Percentiles rank a stretch among this genome's conserved stretches.
phyloP scores from a whole-genome alignment of 1,284 basidiomycete species.

The Papiliotrema nemorosa region DNA sequence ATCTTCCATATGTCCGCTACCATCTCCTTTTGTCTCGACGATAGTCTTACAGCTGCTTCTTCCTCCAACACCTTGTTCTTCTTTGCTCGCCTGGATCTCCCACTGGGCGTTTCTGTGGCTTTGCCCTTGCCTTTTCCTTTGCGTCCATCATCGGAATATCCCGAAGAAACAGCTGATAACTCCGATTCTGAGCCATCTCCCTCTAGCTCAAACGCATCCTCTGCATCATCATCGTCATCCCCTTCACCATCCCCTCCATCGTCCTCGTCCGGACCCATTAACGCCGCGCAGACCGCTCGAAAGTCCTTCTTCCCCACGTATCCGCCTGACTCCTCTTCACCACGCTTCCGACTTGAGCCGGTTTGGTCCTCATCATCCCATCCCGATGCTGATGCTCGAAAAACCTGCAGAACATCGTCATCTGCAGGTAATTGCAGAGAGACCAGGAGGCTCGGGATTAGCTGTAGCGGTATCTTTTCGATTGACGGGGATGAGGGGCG shows the following conservation, averaged over 20 bases:
- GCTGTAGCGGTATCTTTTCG: conserved; percentile 26
- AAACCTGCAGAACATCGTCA: conserved; percentile 45
- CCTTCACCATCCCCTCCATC: conserved; percentile 14
- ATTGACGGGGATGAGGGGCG: neutral
- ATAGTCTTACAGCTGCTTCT: conserved; percentile 19
- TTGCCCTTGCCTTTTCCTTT: conserved; percentile 8
- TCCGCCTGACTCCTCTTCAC: conserved; percentile 7
- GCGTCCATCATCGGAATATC: conserved; percentile 6
- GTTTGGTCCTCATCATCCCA: conserved; percentile 32
- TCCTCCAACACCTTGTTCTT: conserved; percentile 13
- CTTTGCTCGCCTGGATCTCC: conserved; percentile 2
- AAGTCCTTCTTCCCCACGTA: conserved; percentile 35
- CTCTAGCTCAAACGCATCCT: conserved; percentile 25
- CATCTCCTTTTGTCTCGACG: conserved; percentile 32
- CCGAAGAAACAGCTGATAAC: conserved; percentile 18
- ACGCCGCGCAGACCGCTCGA: conserved; percentile 42
- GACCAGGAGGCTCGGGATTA: conserved; percentile 32
- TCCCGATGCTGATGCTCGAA: conserved; percentile 40
- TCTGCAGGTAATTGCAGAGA: conserved; percentile 42
- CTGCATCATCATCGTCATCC: conserved; percentile 18
- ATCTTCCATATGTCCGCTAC: conserved; percentile 44
- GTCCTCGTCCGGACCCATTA: conserved; percentile 37
- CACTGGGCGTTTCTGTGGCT: neutral
- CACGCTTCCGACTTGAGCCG: neutral
- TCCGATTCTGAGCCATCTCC: conserved; percentile 19